phyloP scores from a whole-genome alignment of 768 basidiomycete species.

The Mycena leptocephala region DNA sequence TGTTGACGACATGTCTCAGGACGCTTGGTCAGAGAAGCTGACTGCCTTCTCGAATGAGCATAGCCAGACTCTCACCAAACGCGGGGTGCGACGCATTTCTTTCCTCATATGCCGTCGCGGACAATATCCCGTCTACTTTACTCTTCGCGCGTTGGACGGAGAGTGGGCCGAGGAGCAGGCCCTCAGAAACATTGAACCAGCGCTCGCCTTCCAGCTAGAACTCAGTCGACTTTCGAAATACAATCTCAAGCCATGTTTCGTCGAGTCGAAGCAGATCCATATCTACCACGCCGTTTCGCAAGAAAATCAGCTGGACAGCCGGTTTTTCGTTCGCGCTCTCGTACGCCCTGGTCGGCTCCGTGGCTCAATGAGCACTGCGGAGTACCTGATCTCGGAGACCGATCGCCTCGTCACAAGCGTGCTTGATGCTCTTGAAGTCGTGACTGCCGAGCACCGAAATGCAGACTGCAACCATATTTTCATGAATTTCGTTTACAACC shows the following conservation, averaged over 20 bases:
- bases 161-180: constrained; percentile 95
- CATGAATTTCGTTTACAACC: constrained; percentile 99
- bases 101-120: constrained; percentile 93
- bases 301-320: constrained; percentile 97
- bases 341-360: constrained; percentile 96
- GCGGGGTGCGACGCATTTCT: constrained; percentile 93
- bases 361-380: constrained; percentile 94
- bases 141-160: constrained; percentile 82
- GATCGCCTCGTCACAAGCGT: constrained; percentile 96
- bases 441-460: constrained; percentile 89
- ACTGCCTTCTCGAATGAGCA: constrained; percentile 81
- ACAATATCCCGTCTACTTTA: constrained; percentile 96
- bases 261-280: constrained; percentile 97
- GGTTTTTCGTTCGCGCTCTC: constrained; percentile 98
- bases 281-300: constrained; percentile 96
- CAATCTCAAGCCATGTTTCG: constrained; percentile 95
- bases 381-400: constrained; percentile 98
- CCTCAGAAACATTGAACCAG: constrained; percentile 98
- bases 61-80: constrained; percentile 71
- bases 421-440: constrained; percentile 95
- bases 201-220: constrained; percentile 97
- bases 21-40: constrained; percentile 83
- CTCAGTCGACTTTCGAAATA: constrained; percentile 97
- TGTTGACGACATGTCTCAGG: constrained; percentile 85
- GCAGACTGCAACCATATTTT: constrained; percentile 99